phyloP scores from a whole-genome alignment of 352 stramenopile species.

The Phytophthora europaea region DNA sequence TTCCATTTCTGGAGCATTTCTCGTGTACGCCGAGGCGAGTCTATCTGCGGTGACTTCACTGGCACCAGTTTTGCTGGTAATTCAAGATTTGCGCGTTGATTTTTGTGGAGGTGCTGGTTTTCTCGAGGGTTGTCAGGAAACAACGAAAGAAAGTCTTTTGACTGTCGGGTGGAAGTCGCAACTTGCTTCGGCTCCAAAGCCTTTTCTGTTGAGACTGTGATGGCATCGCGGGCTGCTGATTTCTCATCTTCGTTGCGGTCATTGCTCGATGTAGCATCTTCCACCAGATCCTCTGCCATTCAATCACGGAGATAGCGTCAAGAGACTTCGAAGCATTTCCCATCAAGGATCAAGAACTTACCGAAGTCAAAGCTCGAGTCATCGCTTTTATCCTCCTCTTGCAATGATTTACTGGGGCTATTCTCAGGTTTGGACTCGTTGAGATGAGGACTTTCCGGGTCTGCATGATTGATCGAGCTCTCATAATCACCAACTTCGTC shows the following conservation, averaged over 20 bases:
- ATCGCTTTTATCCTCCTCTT: conserved; percentile 5
- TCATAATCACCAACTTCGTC: background rate
- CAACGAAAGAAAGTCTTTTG: background rate
- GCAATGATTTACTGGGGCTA: conserved; percentile 3
- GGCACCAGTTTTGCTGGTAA: conserved; percentile 8
- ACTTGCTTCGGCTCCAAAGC: background rate
- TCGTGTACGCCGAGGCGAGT: conserved; percentile 8
- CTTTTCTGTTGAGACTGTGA: background rate
- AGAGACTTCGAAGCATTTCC: background rate
- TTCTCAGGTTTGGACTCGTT: conserved; percentile 11
- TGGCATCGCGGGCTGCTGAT: background rate
- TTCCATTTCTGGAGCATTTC: background rate
- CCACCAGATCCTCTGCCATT: conserved; percentile 48
- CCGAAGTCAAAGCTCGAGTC: conserved; percentile 65
- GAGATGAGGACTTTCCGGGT: background rate
- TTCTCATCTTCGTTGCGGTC: conserved; percentile 22
- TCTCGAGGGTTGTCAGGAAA: conserved; percentile 3
- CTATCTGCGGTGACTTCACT: conserved; percentile 26
- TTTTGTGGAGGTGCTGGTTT: conserved; percentile 13
- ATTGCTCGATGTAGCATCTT: conserved; percentile 33
- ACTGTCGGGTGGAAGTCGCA: background rate
- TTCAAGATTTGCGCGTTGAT: background rate
- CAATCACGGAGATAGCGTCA: conserved; percentile 1
- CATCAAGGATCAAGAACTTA: conserved; percentile 25
- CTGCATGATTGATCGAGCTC: background rate